A percentile compares a stretch with the other conserved stretches of the same genome.
Evolutionary conservation across 2,329 filamentous ascomycete genomes (phyloP).

Genomic region (Diaporthe caulivora): DNA sequence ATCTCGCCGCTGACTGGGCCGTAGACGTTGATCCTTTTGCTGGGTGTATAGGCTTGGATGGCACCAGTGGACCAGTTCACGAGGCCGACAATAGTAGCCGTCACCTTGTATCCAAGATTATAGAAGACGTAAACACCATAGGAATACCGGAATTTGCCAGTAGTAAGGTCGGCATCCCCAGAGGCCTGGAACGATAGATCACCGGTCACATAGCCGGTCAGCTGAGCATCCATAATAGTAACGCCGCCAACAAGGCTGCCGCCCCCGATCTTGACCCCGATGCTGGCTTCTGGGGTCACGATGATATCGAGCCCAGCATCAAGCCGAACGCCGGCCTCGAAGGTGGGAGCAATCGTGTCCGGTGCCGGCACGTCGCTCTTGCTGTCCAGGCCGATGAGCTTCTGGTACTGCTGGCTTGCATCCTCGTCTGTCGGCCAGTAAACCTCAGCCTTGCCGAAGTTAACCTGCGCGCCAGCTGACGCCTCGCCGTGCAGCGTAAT

Average conservation of each 20-base stretch:
- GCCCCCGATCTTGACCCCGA: slow-evolving; percentile 7
- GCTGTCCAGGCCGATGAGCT: background rate
- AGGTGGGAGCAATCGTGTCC: background rate
- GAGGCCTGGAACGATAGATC: too few species aligned
- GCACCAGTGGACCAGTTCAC: too few species aligned
- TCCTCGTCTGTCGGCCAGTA: background rate
- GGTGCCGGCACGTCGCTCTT: background rate
- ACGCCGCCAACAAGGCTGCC: background rate
- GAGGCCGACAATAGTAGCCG: too few species aligned
- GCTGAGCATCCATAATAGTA: too few species aligned
- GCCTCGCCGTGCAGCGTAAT: background rate
- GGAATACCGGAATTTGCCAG: too few species aligned
- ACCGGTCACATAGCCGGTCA: too few species aligned
- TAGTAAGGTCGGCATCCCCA: too few species aligned
- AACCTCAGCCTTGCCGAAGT: background rate
- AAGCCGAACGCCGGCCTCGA: slow-evolving; percentile 2
- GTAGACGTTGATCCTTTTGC: too few species aligned
- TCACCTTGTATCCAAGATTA: too few species aligned
- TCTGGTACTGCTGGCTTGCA: background rate
- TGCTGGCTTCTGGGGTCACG: slow-evolving; percentile 4
- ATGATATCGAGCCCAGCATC: background rate
- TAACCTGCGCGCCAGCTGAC: background rate
- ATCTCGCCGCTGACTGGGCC: too few species aligned
- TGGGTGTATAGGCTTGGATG: too few species aligned
- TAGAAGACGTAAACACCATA: too few species aligned